Conservation (phyloP, 2,329 filamentous ascomycete species). For the Coniochaeta prunicola region DNA sequence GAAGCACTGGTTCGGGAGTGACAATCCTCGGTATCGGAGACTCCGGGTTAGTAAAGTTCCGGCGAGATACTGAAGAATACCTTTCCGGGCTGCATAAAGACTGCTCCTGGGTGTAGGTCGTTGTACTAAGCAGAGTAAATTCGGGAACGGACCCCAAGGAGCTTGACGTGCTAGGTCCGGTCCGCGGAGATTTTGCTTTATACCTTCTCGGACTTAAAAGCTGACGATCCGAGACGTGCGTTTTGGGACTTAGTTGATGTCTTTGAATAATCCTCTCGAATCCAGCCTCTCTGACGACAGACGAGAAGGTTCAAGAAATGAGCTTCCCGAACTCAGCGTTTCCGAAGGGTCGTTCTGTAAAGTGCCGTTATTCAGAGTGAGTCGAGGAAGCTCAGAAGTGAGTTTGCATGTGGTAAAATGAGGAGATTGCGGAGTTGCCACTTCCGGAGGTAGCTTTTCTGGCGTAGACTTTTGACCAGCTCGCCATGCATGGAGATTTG, state of each 20-base stretch:
- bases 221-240: background rate
- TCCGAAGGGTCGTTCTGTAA: too few relatives aligned
- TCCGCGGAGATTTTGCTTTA: background rate
- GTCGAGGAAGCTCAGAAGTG: background rate
- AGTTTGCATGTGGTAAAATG: background rate
- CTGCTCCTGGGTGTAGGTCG: background rate
- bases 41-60: background rate
- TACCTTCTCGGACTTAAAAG: background rate
- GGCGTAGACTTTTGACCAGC: background rate
- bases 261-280: background rate
- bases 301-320: background rate
- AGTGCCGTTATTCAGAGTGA: background rate
- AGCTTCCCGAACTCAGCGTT: background rate
- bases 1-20: background rate
- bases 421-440: background rate
- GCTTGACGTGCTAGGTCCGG: background rate
- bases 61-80: background rate
- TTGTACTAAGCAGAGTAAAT: background rate
- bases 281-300: background rate
- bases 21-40: background rate
- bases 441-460: background rate
- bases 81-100: background rate
- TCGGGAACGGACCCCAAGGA: background rate
- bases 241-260: background rate
- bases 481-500: background rate